phyloP scores from a whole-genome alignment of 495 filamentous ascomycete genomes.

The Neurospora discreta region DNA sequence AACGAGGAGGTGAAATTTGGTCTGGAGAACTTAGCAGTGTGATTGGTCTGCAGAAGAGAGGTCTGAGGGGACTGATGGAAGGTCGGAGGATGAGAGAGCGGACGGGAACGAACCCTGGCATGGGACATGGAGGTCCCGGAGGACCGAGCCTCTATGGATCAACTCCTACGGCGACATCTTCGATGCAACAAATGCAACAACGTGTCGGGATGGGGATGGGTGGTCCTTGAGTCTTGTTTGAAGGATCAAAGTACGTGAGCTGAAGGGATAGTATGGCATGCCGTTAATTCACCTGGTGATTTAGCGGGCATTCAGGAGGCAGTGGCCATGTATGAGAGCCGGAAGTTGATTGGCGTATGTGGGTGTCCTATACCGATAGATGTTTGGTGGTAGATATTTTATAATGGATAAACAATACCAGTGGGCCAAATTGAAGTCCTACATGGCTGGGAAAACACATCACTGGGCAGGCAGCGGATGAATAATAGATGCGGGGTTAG shows the following conservation, averaged over 20 bases:
- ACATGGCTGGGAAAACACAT: neutral
- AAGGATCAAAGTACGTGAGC: neutral
- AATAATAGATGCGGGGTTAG: neutral
- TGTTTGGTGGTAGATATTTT: neutral
- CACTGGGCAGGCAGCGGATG: neutral
- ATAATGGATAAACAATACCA: neutral
- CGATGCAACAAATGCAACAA: neutral
- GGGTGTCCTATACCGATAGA: neutral
- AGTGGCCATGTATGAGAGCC: neutral
- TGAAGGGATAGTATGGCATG: neutral
- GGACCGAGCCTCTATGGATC: neutral
- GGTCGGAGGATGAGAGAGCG: conserved; percentile 75
- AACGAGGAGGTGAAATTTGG: conserved; percentile 53
- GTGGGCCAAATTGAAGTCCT: neutral
- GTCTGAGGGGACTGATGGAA: conserved; percentile 88
- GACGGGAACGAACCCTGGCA: conserved; percentile 19
- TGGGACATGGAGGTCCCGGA: neutral
- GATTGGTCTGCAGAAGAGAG: conserved; percentile 92
- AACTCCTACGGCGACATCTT: neutral
- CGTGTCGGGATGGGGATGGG: neutral
- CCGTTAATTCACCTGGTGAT: neutral
- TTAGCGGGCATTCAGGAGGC: neutral
- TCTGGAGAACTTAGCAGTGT: conserved; percentile 76
- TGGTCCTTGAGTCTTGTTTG: neutral
- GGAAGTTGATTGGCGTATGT: neutral